phyloP scores from a whole-genome alignment of 75 land plant genomes.

The Pinus albicaulis region DNA sequence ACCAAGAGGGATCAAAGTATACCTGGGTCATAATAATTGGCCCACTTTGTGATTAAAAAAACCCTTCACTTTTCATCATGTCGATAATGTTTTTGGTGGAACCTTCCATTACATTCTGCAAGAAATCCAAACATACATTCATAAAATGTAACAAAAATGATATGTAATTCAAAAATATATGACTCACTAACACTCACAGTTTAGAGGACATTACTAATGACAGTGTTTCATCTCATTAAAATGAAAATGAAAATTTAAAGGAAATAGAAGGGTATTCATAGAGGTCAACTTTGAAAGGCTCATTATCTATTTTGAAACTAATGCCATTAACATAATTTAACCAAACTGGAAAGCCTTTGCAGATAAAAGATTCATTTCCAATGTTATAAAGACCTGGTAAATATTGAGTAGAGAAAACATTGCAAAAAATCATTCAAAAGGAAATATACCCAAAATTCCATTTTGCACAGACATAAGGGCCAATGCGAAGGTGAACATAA shows the following conservation, averaged over 20 bases:
- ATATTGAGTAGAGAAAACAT: not conserved
- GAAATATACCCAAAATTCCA: conserved; percentile 87
- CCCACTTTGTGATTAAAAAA: conserved; percentile 79
- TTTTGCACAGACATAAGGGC: conserved; percentile 91
- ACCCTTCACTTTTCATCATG: conserved; percentile 77
- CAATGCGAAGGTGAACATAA: conserved; percentile 81
- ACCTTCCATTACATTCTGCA: conserved; percentile 73
- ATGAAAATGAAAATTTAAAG: not conserved
- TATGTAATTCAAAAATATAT: too few relatives aligned
- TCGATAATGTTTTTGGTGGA: conserved; percentile 66
- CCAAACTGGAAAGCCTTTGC: conserved; percentile 51
- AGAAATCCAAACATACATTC: too few relatives aligned
- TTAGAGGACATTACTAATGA: not conserved
- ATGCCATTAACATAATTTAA: conserved; percentile 38
- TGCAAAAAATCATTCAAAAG: not conserved
- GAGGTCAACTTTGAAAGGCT: conserved; percentile 41
- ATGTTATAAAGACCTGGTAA: not conserved
- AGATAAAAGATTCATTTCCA: not conserved
- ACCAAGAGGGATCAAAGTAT: not conserved
- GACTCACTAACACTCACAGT: not conserved
- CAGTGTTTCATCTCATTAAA: not conserved
- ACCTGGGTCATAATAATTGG: conserved; percentile 87
- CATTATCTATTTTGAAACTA: conserved; percentile 39
- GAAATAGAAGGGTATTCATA: not conserved
- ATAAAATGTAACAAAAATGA: too few relatives aligned